A percentile compares a stretch with the other conserved stretches of the same genome.
Evolutionary conservation across 169 alveolate species (phyloP).

Genomic region (Eimeria mitis): DNA sequence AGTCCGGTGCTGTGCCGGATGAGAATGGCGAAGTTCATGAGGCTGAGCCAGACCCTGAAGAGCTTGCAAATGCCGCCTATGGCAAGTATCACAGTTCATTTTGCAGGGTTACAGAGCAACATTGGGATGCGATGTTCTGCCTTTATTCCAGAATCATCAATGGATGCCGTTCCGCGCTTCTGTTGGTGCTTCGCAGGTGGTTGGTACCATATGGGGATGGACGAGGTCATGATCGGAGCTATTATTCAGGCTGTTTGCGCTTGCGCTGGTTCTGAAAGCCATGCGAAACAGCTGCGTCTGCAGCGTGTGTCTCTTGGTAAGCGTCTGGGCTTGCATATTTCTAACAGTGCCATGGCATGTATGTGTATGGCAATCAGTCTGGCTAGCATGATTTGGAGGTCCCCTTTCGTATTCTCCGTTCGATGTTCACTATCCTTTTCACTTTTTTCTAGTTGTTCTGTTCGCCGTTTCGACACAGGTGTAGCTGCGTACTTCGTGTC

Average conservation of each 20-base stretch:
- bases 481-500: conserved; percentile 85
- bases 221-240: conserved; percentile 84
- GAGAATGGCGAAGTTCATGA: conserved; percentile 63
- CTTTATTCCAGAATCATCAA: not conserved
- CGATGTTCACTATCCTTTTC: not conserved
- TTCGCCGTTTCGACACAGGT: conserved; percentile 25
- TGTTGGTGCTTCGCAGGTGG: conserved; percentile 42
- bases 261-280: conserved; percentile 85
- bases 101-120: not conserved
- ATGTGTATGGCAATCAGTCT: not conserved
- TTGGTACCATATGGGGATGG: conserved; percentile 85
- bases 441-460: not conserved
- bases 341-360: not conserved
- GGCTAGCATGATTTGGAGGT: not conserved
- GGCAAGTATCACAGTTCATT: not conserved
- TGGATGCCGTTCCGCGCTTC: not conserved
- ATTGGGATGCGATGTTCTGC: not conserved
- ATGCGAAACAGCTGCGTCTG: conserved; percentile 87
- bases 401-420: not conserved
- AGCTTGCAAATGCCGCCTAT: conserved; percentile 80
- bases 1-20: conserved; percentile 70
- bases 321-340: not conserved
- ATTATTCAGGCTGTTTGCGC: conserved; percentile 84
- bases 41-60: conserved; percentile 81
- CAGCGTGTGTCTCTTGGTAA: conserved; percentile 86